Percentiles rank a stretch among this genome's conserved stretches.
phyloP scores from a whole-genome alignment of 139 green algal genomes.

The Auxenochlorella pyrenoidosa region DNA sequence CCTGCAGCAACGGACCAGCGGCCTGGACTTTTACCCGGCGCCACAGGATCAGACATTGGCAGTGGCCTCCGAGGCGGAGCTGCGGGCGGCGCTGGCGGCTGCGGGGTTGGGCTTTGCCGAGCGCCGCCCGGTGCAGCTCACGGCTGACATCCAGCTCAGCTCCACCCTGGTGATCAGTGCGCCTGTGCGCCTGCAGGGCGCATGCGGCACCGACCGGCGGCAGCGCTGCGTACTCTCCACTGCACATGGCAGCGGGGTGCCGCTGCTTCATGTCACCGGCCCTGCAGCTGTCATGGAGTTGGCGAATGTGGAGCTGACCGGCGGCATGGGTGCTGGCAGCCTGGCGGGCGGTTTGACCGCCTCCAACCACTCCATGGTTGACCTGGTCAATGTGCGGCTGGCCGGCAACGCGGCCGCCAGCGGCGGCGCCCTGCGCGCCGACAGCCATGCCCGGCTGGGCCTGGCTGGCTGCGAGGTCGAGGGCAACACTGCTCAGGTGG shows the following conservation, averaged over 20 bases:
- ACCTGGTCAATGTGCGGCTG: slow-evolving; percentile 10
- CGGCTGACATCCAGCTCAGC: slow-evolving; percentile 22
- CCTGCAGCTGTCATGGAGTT: slow-evolving; percentile 39
- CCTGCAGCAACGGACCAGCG: background rate
- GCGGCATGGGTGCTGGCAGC: background rate
- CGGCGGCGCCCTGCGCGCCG: slow-evolving; percentile 6
- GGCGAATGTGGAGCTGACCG: slow-evolving; percentile 14
- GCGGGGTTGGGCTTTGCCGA: slow-evolving; percentile 23
- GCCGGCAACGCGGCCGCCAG: background rate
- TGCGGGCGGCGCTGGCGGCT: slow-evolving; percentile 26
- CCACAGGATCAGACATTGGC: background rate
- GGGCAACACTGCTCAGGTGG: slow-evolving; percentile 19
- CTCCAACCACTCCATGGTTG: slow-evolving; percentile 29
- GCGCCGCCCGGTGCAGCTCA: slow-evolving; percentile 17
- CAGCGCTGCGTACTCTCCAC: background rate
- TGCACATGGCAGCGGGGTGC: background rate
- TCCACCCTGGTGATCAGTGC: slow-evolving; percentile 1
- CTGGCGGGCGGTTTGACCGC: slow-evolving; percentile 32
- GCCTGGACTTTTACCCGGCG: background rate
- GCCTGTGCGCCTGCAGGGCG: slow-evolving; percentile 27
- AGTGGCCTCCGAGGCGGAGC: slow-evolving; percentile 26
- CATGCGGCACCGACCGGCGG: background rate
- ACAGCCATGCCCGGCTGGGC: background rate
- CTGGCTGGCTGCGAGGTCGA: slow-evolving; percentile 10
- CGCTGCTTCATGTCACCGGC: slow-evolving; percentile 37